These are phyloP conservation scores for Smithsoniella earleae DNA, from an alignment of 163 green algal species.

Conservation along the genomic window DNA sequence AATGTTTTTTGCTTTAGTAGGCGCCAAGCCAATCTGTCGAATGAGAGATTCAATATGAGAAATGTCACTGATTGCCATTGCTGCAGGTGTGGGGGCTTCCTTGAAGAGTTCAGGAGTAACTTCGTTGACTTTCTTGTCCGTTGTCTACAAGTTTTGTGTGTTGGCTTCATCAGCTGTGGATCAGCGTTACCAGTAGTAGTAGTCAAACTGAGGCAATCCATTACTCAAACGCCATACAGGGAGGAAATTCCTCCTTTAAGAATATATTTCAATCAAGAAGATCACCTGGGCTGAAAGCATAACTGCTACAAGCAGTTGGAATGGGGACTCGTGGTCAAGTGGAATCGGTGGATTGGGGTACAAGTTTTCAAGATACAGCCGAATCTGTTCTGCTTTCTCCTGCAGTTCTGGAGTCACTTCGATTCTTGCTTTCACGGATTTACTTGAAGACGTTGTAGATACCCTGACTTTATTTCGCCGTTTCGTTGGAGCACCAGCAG, in stretches of 20 bases:
- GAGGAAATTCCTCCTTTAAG: too few relatives aligned
- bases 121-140: conserved; percentile 67
- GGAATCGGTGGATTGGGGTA: conserved; percentile 64
- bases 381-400: conserved; percentile 52
- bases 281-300: conserved; percentile 63
- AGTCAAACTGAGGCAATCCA: too few relatives aligned
- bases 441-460: neutral
- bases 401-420: conserved; percentile 30
- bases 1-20: conserved; percentile 79
- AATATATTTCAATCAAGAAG: too few relatives aligned
- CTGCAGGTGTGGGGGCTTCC: conserved; percentile 46
- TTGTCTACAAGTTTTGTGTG: conserved; percentile 47
- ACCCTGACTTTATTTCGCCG: too few relatives aligned
- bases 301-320: conserved; percentile 75
- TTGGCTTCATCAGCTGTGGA: too few relatives aligned
- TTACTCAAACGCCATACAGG: too few relatives aligned
- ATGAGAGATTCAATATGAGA: conserved; percentile 55
- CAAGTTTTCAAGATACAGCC: conserved; percentile 49
- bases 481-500: too few relatives aligned
- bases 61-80: conserved; percentile 51
- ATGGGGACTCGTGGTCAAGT: conserved; percentile 51
- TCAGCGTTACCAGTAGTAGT: too few relatives aligned
- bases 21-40: conserved; percentile 59
- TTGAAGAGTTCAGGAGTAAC: conserved; percentile 61
- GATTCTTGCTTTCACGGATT: conserved; percentile 17